Evolutionary conservation across 805 yeast species (phyloP).

Genomic region (Ogataea populi-albae): DNA sequence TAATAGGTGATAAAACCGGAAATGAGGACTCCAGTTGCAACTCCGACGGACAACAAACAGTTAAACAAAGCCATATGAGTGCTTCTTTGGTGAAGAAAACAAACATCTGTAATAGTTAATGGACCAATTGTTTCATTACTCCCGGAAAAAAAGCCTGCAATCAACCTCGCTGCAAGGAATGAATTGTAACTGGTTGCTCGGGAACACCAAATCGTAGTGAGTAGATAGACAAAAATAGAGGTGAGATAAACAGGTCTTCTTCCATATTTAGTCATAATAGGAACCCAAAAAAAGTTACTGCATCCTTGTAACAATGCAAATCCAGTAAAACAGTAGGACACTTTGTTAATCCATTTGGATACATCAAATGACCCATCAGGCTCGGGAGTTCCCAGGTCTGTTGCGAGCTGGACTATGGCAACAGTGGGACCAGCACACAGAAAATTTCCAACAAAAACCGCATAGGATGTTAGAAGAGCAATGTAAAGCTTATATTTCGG

Average conservation of each 20-base stretch:
- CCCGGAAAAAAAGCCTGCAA: constrained; percentile 32
- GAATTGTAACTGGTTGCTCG: constrained; percentile 28
- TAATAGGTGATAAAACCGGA: constrained; percentile 53
- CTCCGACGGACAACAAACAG: constrained; percentile 48
- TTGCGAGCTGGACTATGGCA: constrained; percentile 6
- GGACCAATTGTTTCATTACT: constrained; percentile 47
- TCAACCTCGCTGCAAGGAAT: constrained; percentile 28
- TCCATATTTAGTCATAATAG: constrained; percentile 37
- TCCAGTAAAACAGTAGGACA: constrained; percentile 8
- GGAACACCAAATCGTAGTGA: constrained; percentile 33
- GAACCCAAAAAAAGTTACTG: constrained; percentile 36
- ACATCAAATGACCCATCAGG: constrained; percentile 8
- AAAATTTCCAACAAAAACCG: constrained; percentile 10
- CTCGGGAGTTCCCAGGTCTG: constrained; percentile 3
- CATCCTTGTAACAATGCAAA: constrained; percentile 34
- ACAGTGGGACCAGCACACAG: constrained; percentile 10
- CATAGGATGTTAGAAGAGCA: constrained; percentile 8
- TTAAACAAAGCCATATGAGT: constrained; percentile 46
- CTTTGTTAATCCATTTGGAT: constrained; percentile 6
- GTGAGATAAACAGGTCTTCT: constrained; percentile 35
- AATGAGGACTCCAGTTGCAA: constrained; percentile 54
- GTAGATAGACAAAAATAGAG: constrained; percentile 29
- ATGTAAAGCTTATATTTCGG: constrained; percentile 6
- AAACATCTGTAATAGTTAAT: constrained; percentile 45
- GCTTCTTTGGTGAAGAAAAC: constrained; percentile 49